Conservation (phyloP, 2,329 filamentous ascomycete species). For the Ilyonectria mors-panacis region DNA sequence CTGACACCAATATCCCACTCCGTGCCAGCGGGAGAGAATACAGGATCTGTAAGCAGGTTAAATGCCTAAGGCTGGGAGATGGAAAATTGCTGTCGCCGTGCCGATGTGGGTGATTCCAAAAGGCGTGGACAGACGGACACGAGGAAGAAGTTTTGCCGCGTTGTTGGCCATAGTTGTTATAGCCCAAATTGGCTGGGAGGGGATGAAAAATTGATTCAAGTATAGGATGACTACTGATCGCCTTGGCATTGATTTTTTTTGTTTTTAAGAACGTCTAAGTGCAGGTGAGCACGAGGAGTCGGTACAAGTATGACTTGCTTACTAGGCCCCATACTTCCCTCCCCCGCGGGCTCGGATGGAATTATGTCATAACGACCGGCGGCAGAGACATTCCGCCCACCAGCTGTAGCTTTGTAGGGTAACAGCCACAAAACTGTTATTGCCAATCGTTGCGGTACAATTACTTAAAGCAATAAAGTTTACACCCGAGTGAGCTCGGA, state of each 20-base stretch:
- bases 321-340: too few species aligned
- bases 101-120: not conserved
- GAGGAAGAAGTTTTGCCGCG: not conserved
- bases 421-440: too few species aligned
- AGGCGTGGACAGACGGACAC: not conserved
- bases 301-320: not conserved
- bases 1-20: not conserved
- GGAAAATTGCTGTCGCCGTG: not conserved
- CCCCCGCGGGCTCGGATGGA: not conserved
- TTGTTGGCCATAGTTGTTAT: not conserved
- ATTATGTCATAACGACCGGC: not conserved
- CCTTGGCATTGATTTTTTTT: not conserved
- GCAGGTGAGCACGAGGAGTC: not conserved
- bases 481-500: not conserved
- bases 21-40: not conserved
- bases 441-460: too few species aligned
- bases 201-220: not conserved
- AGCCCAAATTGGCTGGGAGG: not conserved
- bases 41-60: not conserved
- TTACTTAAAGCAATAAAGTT: too few species aligned
- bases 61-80: not conserved
- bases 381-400: not conserved
- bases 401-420: too few species aligned
- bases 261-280: not conserved
- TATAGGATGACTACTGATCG: not conserved